Evolutionary conservation across 2,329 filamentous ascomycete genomes (phyloP).

Genomic region (Apiospora koreana): DNA sequence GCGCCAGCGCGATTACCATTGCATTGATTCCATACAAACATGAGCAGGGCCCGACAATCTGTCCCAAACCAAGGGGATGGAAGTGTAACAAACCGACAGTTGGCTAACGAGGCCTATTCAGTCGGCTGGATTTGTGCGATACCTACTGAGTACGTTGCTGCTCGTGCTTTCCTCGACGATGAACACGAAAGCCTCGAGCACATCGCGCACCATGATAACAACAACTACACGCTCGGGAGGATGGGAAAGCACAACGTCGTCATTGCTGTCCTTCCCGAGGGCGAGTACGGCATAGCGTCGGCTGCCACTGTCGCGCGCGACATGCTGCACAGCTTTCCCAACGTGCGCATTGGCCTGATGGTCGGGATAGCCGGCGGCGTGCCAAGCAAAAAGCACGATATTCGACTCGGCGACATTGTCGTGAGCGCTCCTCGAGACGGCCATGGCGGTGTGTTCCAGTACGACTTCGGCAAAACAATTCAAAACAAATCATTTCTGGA

Average conservation of each 20-base stretch:
- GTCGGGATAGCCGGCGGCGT: no score
- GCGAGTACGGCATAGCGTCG: constrained; percentile 30
- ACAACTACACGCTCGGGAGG: constrained; percentile 31
- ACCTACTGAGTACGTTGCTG: constrained; percentile 37
- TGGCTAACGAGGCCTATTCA: constrained; percentile 31
- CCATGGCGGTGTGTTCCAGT: no score
- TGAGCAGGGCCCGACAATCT: no score
- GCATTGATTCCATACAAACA: no score
- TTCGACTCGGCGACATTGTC: no score
- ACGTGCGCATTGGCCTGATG: constrained; percentile 30
- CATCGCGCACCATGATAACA: constrained; percentile 27
- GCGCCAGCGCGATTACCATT: no score
- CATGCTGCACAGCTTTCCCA: constrained; percentile 30
- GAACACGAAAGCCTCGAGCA: constrained; percentile 29
- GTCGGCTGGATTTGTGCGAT: constrained; percentile 48
- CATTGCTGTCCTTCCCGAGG: constrained; percentile 30
- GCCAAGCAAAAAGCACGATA: no score
- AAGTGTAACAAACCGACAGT: not conserved
- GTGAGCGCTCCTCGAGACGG: no score
- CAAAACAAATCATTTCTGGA: no score
- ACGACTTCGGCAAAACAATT: no score
- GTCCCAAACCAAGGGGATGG: no score
- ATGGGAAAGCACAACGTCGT: constrained; percentile 38
- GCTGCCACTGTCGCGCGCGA: no score
- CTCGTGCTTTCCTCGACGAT: constrained; percentile 41